phyloP scores from a whole-genome alignment of 805 yeast species.

The Brettanomyces bruxellensis region DNA sequence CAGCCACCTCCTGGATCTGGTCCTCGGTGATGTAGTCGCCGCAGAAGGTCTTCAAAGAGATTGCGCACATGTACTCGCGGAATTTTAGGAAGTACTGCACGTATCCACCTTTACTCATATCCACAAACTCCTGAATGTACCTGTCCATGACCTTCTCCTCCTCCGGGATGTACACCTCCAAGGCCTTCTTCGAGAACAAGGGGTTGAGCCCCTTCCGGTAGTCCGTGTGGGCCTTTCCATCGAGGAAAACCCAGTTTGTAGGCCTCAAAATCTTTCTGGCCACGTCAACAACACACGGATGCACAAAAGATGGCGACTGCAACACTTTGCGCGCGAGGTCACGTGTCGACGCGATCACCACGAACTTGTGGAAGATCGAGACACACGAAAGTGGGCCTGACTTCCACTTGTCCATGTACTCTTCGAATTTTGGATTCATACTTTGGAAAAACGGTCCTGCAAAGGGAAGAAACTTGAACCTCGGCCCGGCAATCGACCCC shows the following conservation, averaged over 20 bases:
- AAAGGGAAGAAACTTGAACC: constrained; percentile 81
- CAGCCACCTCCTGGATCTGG: constrained; percentile 82
- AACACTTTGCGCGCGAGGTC: constrained; percentile 84
- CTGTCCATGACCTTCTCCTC: constrained; percentile 79
- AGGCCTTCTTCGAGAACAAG: constrained; percentile 75
- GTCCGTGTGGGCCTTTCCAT: constrained; percentile 92
- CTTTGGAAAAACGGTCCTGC: constrained; percentile 95
- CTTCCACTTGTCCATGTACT: constrained; percentile 86
- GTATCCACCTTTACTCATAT: constrained; percentile 50
- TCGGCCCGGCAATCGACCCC: constrained; percentile 88
- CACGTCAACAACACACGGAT: constrained; percentile 97
- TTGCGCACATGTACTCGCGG: constrained; percentile 93
- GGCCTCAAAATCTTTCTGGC: constrained; percentile 92
- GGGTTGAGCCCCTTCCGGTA: constrained; percentile 88
- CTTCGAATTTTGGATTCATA: constrained; percentile 91
- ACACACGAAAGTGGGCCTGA: constrained; percentile 94
- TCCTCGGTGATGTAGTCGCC: constrained; percentile 91
- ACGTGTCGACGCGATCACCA: constrained; percentile 83
- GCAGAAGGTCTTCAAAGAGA: constrained; percentile 88
- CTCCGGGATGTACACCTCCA: constrained; percentile 74
- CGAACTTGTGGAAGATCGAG: constrained; percentile 95
- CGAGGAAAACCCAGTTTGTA: constrained; percentile 94
- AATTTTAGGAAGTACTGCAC: constrained; percentile 82
- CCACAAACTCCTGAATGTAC: constrained; percentile 61
- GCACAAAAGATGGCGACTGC: constrained; percentile 77